Evolutionary conservation across 2,329 filamentous ascomycete genomes (phyloP).

Genomic region (Pseudonectria foliicola): DNA sequence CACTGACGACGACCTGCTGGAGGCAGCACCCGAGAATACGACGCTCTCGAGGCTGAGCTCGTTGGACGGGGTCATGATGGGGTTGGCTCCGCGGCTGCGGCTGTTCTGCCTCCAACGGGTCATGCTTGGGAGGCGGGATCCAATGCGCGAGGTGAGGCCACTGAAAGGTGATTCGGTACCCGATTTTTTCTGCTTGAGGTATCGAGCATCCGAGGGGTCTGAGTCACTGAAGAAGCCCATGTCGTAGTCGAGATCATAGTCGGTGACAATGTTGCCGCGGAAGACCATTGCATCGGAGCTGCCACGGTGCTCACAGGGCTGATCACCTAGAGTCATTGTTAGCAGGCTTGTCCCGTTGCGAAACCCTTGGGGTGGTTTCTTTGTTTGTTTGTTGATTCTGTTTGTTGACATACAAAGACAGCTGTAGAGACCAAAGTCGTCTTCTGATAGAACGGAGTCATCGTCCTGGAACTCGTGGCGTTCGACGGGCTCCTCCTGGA

Average conservation of each 20-base stretch:
- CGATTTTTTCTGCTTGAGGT: slow-evolving; percentile 46
- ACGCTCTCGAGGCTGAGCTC: slow-evolving; percentile 77
- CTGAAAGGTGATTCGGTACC: slow-evolving; percentile 52
- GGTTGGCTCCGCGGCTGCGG: slow-evolving; percentile 36
- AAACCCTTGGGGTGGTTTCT: no score
- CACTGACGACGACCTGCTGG: slow-evolving; percentile 72
- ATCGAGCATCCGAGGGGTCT: slow-evolving; percentile 44
- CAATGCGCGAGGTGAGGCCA: slow-evolving; percentile 58
- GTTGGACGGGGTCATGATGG: slow-evolving; percentile 58
- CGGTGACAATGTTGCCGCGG: slow-evolving; percentile 30
- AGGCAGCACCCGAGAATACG: slow-evolving; percentile 56
- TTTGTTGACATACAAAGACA: slow-evolving; percentile 70
- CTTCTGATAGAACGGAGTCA: slow-evolving; percentile 32
- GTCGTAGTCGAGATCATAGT: slow-evolving; percentile 55
- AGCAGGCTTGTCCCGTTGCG: slow-evolving; percentile 4
- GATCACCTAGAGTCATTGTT: slow-evolving; percentile 43
- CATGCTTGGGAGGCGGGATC: slow-evolving; percentile 51
- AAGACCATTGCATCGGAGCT: slow-evolving; percentile 32
- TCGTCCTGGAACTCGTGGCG: slow-evolving; percentile 53
- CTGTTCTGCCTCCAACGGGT: slow-evolving; percentile 42
- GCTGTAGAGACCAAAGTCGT: slow-evolving; percentile 46
- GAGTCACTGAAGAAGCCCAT: slow-evolving; percentile 59
- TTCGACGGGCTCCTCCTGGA: slow-evolving; percentile 76
- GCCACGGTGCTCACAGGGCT: slow-evolving; percentile 52
- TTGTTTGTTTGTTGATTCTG: slow-evolving; percentile 3